Evolutionary conservation across 1,139 yeast species (phyloP).

Genomic region (Insectozyma bohioensis): DNA sequence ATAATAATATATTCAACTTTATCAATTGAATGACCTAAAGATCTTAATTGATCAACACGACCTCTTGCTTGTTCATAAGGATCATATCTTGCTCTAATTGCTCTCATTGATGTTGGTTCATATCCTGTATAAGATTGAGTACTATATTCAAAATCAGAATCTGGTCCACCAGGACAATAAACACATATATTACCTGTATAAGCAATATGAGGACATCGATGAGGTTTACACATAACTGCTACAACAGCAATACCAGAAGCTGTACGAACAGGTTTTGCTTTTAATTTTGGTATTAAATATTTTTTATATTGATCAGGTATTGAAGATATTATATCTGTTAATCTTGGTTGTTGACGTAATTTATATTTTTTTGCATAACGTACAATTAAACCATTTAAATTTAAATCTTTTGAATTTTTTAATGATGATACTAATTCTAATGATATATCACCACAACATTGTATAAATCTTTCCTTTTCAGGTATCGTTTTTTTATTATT

Average conservation of each 20-base stretch:
- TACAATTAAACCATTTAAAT: slow-evolving; percentile 85
- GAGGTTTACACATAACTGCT: slow-evolving; percentile 99
- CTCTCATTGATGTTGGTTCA: slow-evolving; percentile 99
- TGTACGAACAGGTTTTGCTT: slow-evolving; percentile 97
- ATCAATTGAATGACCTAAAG: slow-evolving; percentile 93
- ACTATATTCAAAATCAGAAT: slow-evolving; percentile 94
- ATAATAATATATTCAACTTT: slow-evolving; percentile 95
- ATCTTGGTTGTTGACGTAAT: slow-evolving; percentile 87
- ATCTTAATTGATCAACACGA: slow-evolving; percentile 91
- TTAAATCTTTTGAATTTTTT: slow-evolving; percentile 74
- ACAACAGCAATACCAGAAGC: slow-evolving; percentile 99
- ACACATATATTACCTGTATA: slow-evolving; percentile 98
- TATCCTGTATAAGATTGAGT: slow-evolving; percentile 98
- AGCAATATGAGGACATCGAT: slow-evolving; percentile 98
- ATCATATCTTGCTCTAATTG: slow-evolving; percentile 94
- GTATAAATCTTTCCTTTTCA: slow-evolving; percentile 89
- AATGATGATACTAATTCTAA: slow-evolving; percentile 81
- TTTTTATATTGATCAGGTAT: slow-evolving; percentile 96
- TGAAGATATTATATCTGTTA: slow-evolving; percentile 91
- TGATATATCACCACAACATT: slow-evolving; percentile 92
- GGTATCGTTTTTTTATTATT: slow-evolving; percentile 47
- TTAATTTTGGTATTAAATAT: slow-evolving; percentile 84
- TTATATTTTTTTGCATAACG: slow-evolving; percentile 87
- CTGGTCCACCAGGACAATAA: slow-evolving; percentile 99
- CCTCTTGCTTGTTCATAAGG: slow-evolving; percentile 99